Evolutionary conservation across 2,329 filamentous ascomycete species (phyloP).

Genomic region (Scortechinia acanthostroma): DNA sequence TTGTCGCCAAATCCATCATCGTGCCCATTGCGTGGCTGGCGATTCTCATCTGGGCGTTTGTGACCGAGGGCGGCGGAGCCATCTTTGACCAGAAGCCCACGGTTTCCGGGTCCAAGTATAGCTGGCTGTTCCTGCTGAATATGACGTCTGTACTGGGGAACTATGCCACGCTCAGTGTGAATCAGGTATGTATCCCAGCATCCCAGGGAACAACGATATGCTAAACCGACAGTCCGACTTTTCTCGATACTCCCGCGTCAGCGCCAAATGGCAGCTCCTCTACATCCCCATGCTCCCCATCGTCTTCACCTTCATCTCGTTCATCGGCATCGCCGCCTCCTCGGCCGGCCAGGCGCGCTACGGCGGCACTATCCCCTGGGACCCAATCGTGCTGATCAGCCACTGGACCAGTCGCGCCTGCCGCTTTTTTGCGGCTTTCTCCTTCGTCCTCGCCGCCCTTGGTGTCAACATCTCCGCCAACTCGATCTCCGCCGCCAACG

Average conservation of each 20-base stretch:
- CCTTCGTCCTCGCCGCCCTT: constrained; percentile 44
- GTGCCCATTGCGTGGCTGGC: constrained; percentile 42
- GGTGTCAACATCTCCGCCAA: constrained; percentile 51
- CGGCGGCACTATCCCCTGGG: constrained; percentile 40
- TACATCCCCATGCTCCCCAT: constrained; percentile 18
- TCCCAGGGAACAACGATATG: neutral
- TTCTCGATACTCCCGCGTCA: constrained; percentile 3
- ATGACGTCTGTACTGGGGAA: constrained; percentile 9
- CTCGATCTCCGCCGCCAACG: constrained; percentile 43
- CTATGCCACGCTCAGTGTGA: constrained; percentile 25
- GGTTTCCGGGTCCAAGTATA: constrained; percentile 20
- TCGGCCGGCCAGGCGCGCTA: constrained; percentile 32
- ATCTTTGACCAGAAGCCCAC: constrained; percentile 34
- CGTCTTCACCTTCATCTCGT: constrained; percentile 22
- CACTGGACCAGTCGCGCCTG: constrained; percentile 32
- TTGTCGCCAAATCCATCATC: constrained; percentile 29
- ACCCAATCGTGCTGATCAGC: constrained; percentile 34
- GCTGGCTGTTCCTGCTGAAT: constrained; percentile 17
- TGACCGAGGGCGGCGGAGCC: constrained; percentile 32
- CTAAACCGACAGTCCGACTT: constrained; percentile 2
- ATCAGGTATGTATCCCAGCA: neutral
- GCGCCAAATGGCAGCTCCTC: constrained; percentile 1
- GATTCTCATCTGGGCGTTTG: constrained; percentile 47
- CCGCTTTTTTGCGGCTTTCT: constrained; percentile 39
- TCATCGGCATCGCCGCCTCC: constrained; percentile 33